Conservation (phyloP, 768 basidiomycete species). For the Kwoniella sp. region DNA sequence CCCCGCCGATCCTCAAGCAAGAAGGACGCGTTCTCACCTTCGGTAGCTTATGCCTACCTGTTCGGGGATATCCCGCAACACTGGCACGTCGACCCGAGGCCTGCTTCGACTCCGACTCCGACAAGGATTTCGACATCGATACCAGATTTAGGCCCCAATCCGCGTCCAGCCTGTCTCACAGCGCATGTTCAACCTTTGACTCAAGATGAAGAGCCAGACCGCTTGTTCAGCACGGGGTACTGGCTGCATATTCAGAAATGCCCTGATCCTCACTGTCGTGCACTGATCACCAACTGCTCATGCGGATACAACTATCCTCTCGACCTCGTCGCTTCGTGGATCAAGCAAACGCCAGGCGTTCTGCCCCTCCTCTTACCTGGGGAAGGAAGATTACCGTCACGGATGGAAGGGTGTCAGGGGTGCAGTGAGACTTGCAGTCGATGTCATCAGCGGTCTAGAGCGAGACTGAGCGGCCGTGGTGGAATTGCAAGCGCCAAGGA, state of each 20-base stretch:
- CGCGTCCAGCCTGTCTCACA: too few species aligned
- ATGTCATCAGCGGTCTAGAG: conserved; percentile 7
- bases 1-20: not conserved
- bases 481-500: not conserved
- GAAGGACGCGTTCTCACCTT: not conserved
- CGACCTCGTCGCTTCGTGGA: not conserved
- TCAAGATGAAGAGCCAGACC: too few species aligned
- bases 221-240: not conserved
- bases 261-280: not conserved
- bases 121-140: too few species aligned
- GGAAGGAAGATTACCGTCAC: not conserved
- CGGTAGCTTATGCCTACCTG: not conserved
- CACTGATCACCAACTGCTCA: conserved; percentile 10
- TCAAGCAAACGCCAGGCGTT: not conserved
- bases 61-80: not conserved
- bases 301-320: conserved; percentile 10
- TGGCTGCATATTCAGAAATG: not conserved
- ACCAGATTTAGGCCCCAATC: too few species aligned
- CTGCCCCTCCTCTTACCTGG: not conserved
- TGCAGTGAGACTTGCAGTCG: conserved; percentile 10
- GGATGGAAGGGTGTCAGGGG: not conserved
- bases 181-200: too few species aligned
- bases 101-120: not conserved
- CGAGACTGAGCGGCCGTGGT: not conserved
- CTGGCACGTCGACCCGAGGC: not conserved